These are phyloP conservation scores for Phytophthora pini DNA, from an alignment of 352 stramenopile species.

Conservation along the genomic window DNA sequence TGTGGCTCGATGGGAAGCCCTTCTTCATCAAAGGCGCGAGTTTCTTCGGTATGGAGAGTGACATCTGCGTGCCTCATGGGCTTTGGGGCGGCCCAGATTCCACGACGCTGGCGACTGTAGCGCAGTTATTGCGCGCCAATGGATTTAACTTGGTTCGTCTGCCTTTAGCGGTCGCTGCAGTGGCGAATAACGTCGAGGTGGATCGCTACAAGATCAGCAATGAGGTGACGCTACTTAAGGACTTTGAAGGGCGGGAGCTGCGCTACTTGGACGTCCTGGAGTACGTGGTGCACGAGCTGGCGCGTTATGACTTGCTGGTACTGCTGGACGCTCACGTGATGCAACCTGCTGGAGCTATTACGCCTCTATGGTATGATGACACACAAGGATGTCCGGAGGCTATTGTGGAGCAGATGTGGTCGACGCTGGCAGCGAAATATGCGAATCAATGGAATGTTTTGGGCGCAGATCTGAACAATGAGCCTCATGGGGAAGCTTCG, in stretches of 20 bases:
- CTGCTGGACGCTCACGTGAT: conserved; percentile 63
- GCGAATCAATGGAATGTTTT: conserved; percentile 51
- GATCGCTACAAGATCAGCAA: conserved; percentile 57
- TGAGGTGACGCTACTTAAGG: conserved; percentile 35
- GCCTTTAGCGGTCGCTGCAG: conserved; percentile 54
- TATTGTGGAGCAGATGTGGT: conserved; percentile 43
- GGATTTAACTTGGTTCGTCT: conserved; percentile 64
- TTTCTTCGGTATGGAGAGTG: conserved; percentile 71
- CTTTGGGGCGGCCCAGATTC: conserved; percentile 64
- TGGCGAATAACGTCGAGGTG: conserved; percentile 40
- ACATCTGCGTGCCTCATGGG: conserved; percentile 65
- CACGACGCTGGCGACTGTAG: conserved; percentile 50
- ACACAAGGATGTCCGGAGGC: conserved; percentile 21
- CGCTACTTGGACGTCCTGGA: conserved; percentile 65
- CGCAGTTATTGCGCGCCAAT: conserved; percentile 41
- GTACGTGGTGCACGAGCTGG: conserved; percentile 46
- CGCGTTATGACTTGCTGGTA: conserved; percentile 43
- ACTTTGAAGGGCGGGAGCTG: conserved; percentile 39
- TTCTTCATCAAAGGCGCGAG: conserved; percentile 67
- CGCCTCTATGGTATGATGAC: conserved; percentile 53
- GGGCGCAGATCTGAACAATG: conserved; percentile 63
- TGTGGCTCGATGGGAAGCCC: conserved; percentile 40
- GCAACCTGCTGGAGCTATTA: conserved; percentile 41
- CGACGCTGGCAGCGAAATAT: conserved; percentile 44
- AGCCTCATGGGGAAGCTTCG: conserved; percentile 54